Evolutionary conservation across 331 rosid species (phyloP).

Genomic region (Rosa hybrid): DNA sequence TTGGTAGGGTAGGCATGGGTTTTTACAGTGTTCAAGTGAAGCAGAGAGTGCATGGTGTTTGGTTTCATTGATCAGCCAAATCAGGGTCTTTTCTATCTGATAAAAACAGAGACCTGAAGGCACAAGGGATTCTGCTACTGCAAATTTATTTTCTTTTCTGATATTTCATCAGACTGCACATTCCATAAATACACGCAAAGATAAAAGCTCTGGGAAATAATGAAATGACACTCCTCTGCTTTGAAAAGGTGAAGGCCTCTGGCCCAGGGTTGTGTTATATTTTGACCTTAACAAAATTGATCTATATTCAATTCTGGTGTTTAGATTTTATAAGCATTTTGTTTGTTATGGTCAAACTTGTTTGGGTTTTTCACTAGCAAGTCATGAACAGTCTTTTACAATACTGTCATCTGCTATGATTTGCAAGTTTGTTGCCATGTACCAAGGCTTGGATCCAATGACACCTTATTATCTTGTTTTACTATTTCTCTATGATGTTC

Average conservation of each 20-base stretch:
- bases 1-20: not conserved
- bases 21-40: not conserved
- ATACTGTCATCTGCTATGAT: not conserved
- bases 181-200: slow-evolving; percentile 11
- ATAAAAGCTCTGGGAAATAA: slow-evolving; percentile 6
- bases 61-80: slow-evolving; percentile 17
- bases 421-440: not conserved
- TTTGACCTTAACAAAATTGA: not conserved
- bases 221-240: not conserved
- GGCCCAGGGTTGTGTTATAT: not conserved
- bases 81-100: slow-evolving; percentile 13
- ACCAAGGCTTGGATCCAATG: not conserved
- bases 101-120: not conserved
- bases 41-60: not conserved
- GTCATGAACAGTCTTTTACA: not conserved
- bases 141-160: not conserved
- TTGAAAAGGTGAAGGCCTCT: not conserved
- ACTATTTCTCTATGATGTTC: not conserved
- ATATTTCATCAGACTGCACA: not conserved
- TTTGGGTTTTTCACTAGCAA: not conserved
- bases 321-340: not conserved
- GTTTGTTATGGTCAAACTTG: not conserved
- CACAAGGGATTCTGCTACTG: not conserved
- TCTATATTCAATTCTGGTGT: not conserved
- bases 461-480: not conserved